Evolutionary conservation across 768 basidiomycete genomes (phyloP), one percentile per base, ranked within the genome.

Genomic region (Gautieria morchelliformis): DNA sequence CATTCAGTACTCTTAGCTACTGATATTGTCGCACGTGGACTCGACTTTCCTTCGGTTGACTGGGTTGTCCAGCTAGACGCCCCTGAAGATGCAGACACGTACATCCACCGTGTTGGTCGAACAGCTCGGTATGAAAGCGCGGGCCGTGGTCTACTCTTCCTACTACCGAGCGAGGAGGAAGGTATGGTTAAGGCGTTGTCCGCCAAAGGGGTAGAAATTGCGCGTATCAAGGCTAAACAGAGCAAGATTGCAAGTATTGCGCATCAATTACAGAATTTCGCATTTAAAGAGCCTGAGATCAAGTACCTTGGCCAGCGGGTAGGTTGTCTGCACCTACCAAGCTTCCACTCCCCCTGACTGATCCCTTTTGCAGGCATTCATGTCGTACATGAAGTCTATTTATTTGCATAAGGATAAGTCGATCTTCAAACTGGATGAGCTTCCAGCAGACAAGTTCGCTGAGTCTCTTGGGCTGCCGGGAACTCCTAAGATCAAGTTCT

Each of bases 61-160:
- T 98, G 95, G 95, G 95, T 99, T 1, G 67, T 99, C 30, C 95
- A 99, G 68, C 73, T 93, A 12, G 95, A 99, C 69, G 91, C 90
- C 3, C 95, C 95, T 0, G 95, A 99, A 71, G 95, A 99, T 65
- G 92, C 87, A 5, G 93, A 96, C 49, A 99, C 93, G 11, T 97
- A 99, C 68, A 92, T 99, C 41, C 95, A 99, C 68, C 84, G 95
- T 32, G 94, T 99, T 2, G 95, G 95, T 0, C 79, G 95, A 47
- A 99, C 95, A 15, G 95, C 95, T 46, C 76, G 95, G 50, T 97
- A 98, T 65, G 86, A 94, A 66, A 87, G 87, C 60, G 83, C 86
- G 33, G 96, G 96, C 0, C 90, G 92, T 66, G 87, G 83, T 0
- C 70, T 98, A 37, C 69, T 96, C 62, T 75, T 99, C 56, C 70